phyloP scores from a whole-genome alignment of 495 filamentous ascomycete genomes.

The Amphirosellinia nigrospora region DNA sequence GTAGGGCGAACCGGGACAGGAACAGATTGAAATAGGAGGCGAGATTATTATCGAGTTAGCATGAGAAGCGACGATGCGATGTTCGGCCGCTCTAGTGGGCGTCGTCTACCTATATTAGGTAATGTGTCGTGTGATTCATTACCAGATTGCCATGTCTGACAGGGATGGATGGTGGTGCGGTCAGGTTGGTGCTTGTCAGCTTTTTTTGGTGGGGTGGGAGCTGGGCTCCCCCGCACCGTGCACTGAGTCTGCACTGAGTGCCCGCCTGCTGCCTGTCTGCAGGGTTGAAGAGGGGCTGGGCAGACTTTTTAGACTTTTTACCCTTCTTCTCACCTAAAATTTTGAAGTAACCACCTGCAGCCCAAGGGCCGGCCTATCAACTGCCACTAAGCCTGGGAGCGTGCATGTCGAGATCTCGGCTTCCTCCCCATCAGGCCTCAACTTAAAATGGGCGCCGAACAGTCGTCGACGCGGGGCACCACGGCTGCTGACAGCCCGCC shows the following conservation, averaged over 20 bases:
- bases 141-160: background rate
- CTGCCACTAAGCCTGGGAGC: background rate
- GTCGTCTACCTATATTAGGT: background rate
- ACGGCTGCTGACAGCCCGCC: slow-evolving; percentile 29
- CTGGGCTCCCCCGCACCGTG: too few relatives aligned
- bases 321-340: too few relatives aligned
- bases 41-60: background rate
- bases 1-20: background rate
- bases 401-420: background rate
- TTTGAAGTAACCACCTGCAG: background rate
- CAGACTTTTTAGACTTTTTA: too few relatives aligned
- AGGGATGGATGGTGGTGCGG: too few relatives aligned
- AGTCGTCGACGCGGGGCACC: slow-evolving; percentile 63
- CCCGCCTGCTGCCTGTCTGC: too few relatives aligned
- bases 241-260: too few relatives aligned
- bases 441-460: slow-evolving; percentile 75
- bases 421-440: background rate
- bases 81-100: background rate
- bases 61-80: background rate
- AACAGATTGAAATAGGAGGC: background rate
- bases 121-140: slow-evolving; percentile 16
- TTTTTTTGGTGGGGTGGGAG: too few relatives aligned
- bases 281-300: too few relatives aligned
- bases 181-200: too few relatives aligned
- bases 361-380: background rate